Evolutionary conservation across 331 rosid species (phyloP).

Genomic region (Prunus yedoensis): DNA sequence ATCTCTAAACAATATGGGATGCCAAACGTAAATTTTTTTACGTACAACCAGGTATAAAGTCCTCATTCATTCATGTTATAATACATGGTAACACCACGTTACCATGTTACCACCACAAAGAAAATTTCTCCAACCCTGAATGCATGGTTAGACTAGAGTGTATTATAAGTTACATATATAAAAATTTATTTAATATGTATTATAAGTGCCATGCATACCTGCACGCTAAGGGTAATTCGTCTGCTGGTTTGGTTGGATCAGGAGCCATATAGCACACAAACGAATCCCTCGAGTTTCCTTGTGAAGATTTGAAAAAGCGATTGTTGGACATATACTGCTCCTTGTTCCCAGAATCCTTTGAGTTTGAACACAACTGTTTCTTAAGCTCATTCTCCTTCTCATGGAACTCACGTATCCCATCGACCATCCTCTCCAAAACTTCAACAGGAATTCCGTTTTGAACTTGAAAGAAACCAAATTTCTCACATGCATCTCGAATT

Average conservation of each 20-base stretch:
- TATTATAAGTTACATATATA: too few relatives aligned
- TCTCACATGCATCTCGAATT: slow-evolving; percentile 21
- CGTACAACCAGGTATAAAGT: too few relatives aligned
- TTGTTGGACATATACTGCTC: slow-evolving; percentile 7
- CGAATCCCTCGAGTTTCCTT: slow-evolving; percentile 32
- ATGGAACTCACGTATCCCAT: slow-evolving; percentile 33
- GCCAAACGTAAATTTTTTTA: too few relatives aligned
- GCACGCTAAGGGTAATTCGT: slow-evolving; percentile 23
- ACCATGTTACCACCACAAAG: too few relatives aligned
- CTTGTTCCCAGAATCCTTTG: slow-evolving; percentile 7
- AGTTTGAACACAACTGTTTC: slow-evolving; percentile 15
- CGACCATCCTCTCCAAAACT: slow-evolving; percentile 25
- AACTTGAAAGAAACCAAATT: slow-evolving; percentile 42
- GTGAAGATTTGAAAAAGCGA: slow-evolving; percentile 9
- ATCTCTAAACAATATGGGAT: too few relatives aligned
- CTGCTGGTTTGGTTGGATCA: slow-evolving; percentile 17
- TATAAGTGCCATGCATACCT: slow-evolving; percentile 15
- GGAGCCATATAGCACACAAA: slow-evolving; percentile 19
- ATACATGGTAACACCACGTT: too few relatives aligned
- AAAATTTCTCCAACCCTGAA: too few relatives aligned
- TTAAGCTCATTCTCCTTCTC: slow-evolving; percentile 29
- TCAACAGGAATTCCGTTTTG: slow-evolving; percentile 34
- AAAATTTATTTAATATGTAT: too few relatives aligned
- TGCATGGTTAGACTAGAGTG: too few relatives aligned
- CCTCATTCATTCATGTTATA: too few relatives aligned